A percentile compares a stretch with the other conserved stretches of the same genome.
Conservation (phyloP, 441 rosid species). For the Erodium texanum region DNA sequence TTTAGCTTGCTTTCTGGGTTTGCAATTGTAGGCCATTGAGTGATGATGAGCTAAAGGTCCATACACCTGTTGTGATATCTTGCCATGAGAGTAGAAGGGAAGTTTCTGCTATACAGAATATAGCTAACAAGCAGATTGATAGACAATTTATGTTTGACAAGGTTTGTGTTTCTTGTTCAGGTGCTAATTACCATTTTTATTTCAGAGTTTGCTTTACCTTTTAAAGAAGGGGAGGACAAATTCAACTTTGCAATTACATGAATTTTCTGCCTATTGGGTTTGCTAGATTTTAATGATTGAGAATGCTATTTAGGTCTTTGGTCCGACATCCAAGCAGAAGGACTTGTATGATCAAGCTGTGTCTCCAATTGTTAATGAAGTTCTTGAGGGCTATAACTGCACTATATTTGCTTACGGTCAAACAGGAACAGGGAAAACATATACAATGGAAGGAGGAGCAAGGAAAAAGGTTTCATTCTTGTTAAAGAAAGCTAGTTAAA, state of each 20-base stretch:
- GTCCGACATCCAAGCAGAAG: slow-evolving; percentile 77
- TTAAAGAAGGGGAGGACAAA: too few species aligned
- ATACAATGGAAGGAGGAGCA: slow-evolving; percentile 93
- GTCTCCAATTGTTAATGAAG: slow-evolving; percentile 85
- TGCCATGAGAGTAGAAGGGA: slow-evolving; percentile 82
- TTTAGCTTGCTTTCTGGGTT: background rate
- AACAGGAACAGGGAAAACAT: slow-evolving; percentile 70
- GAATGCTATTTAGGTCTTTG: slow-evolving; percentile 59
- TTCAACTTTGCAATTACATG: too few species aligned
- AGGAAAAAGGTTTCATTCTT: slow-evolving; percentile 60
- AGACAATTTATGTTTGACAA: slow-evolving; percentile 84
- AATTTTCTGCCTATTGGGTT: too few species aligned
- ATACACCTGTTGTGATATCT: slow-evolving; percentile 74
- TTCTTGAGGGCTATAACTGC: slow-evolving; percentile 95
- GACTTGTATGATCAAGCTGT: slow-evolving; percentile 75
- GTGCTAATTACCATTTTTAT: background rate
- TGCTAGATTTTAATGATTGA: too few species aligned
- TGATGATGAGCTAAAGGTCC: slow-evolving; percentile 65
- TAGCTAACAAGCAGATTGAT: slow-evolving; percentile 96
- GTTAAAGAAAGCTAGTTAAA: background rate
- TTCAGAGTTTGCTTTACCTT: too few species aligned
- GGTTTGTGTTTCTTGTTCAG: slow-evolving; percentile 30
- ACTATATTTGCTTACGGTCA: slow-evolving; percentile 99
- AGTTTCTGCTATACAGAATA: slow-evolving; percentile 71
- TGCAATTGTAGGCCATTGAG: slow-evolving; percentile 56